Conservation (phyloP, 2,329 filamentous ascomycete species). For the Coleophoma cylindrospora region DNA sequence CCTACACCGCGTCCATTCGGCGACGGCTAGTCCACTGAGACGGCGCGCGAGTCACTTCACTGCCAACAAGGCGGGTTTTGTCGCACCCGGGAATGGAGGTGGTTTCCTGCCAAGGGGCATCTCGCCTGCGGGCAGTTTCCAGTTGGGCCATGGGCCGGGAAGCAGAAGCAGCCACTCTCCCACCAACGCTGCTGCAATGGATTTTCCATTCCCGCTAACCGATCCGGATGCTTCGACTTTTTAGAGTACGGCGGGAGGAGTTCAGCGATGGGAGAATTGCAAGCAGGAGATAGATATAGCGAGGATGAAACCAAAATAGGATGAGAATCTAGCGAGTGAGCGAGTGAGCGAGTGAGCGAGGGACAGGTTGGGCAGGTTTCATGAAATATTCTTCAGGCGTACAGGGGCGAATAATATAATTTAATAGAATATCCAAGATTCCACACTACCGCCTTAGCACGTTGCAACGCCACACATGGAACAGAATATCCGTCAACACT, state of each 20-base stretch:
- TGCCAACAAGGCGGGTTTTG: background rate
- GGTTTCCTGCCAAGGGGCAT: background rate
- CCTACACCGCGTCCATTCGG: slow-evolving; percentile 11
- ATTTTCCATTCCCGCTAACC: background rate
- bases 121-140: background rate
- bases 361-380: no score
- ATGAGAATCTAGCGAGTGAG: no score
- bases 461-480: no score
- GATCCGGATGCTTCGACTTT: background rate
- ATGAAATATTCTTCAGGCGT: no score
- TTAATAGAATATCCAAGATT: no score
- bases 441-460: no score
- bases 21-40: slow-evolving; percentile 14
- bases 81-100: background rate
- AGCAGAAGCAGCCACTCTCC: background rate
- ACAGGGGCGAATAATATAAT: no score
- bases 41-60: slow-evolving; percentile 5
- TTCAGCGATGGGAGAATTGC: no score
- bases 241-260: background rate
- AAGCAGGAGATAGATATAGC: no score
- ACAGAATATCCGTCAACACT: no score
- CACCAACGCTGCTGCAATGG: background rate
- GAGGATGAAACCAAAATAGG: no score
- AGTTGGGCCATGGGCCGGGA: background rate
- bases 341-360: no score